Base-by-base conservation (phyloP, 2,329 filamentous ascomycete genomes). In the Fusarium oxysporum region DNA sequence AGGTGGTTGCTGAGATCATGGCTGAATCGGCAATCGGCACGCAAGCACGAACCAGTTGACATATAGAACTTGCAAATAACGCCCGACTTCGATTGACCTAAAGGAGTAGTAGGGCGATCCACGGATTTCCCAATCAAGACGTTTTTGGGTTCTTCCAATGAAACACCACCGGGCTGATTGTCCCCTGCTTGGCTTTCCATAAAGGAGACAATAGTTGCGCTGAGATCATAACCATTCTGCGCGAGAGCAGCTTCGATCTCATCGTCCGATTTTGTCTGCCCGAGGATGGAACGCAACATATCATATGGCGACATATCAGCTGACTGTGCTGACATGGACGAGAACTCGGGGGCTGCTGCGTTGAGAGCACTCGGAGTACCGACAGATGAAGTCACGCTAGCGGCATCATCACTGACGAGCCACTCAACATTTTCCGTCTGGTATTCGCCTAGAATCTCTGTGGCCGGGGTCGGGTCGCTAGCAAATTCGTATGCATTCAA, bases 41-140 rank as follows among this genome's bases (percentile, higher is more conserved):
- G 91, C 59, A 98, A 91, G 81, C 96, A 99, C 82, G 96, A 93
- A n/a, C 96, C 96, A 12, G 93, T 97, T 14, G 95, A 96, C 72
- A 99, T 86, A 86, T 95, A 98, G 82, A 98, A 99, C 83, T 97
- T 97, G 89, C 96, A 99, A 45, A 98, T 93, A 43, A 98, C 92
- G 32, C 94, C 92, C 71, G 93, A 94, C 81, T 95, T 96, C 76
- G 92, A 88, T 78, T 93, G 91, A 30, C 90, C 89, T 30, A 90
- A 89, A 5, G 96, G 95, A 1, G 95, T 97, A 13, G 89, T 86
- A 21, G 95, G 93, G 40, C 95, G 89, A 23, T 93, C 91, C 86
- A 97, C 94, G 23, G 94, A 97, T 80, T 98, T 98, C 58, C 96
- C 96, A 67, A 98, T 93, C 23, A 97, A 82, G 47, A 96, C 87